Conservation (phyloP, 495 filamentous ascomycete species). For the Pyronema omphalodes region DNA sequence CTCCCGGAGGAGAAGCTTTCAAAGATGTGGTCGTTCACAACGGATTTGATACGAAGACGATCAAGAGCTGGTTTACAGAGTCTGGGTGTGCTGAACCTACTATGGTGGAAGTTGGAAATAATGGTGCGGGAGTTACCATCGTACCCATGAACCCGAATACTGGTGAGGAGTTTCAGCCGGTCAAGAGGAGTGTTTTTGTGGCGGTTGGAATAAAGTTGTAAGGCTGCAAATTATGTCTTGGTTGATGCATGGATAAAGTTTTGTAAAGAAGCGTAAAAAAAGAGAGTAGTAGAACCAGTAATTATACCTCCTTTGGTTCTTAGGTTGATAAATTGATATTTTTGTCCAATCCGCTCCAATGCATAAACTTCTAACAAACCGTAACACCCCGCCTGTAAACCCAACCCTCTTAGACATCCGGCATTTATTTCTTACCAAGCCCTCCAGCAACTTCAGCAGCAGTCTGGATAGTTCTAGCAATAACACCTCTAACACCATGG, state of each 20-base stretch:
- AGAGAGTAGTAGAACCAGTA: no score
- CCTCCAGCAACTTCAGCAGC: conserved; percentile 59
- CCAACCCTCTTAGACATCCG: no score
- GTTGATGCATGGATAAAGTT: no score
- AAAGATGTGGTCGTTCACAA: conserved; percentile 28
- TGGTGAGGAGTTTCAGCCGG: not conserved
- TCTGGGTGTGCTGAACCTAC: conserved; percentile 28
- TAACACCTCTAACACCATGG: conserved; percentile 46
- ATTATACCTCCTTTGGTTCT: no score
- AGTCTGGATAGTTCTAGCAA: conserved; percentile 56
- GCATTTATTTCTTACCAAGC: conserved; percentile 35
- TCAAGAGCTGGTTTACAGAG: conserved; percentile 30
- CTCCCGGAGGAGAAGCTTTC: not conserved
- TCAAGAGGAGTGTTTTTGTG: conserved; percentile 14
- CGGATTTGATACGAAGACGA: conserved; percentile 31
- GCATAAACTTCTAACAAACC: no score
- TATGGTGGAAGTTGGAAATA: conserved; percentile 16
- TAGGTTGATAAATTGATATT: no score
- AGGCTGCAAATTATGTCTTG: not conserved
- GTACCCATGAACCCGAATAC: not conserved
- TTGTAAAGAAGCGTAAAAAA: no score
- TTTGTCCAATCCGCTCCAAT: no score
- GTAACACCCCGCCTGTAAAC: no score
- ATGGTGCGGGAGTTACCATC: conserved; percentile 10
- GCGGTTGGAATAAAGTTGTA: conserved; percentile 13